Conservation (phyloP, 176 grass and related monocot species). For the Zoysia pacifica region DNA sequence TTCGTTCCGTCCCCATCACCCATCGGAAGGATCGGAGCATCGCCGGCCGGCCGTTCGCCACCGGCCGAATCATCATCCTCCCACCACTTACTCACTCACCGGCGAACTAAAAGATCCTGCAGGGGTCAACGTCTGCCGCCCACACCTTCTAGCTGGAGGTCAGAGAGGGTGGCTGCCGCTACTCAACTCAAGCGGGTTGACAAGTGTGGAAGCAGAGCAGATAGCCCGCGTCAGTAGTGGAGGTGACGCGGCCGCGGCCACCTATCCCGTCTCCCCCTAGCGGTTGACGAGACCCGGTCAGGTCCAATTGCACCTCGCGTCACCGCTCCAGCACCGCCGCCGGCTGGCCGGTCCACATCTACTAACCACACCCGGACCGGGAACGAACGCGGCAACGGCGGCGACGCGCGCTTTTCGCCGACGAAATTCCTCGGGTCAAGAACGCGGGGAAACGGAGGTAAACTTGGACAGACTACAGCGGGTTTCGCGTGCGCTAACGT, state of each 20-base stretch:
- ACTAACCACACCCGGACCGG: neutral
- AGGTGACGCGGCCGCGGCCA: neutral
- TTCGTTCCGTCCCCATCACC: neutral
- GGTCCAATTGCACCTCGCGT: neutral
- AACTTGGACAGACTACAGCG: no score
- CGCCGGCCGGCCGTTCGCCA: neutral
- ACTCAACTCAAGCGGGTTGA: neutral
- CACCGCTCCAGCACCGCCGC: neutral
- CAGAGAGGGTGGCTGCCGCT: conserved; percentile 17
- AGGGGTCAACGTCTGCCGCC: neutral
- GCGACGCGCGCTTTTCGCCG: no score
- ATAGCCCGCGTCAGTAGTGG: neutral
- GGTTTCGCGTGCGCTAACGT: no score
- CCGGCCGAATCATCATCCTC: neutral
- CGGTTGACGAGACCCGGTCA: neutral
- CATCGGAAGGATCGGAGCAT: neutral
- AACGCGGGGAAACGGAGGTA: neutral
- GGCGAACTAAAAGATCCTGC: neutral
- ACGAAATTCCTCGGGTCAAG: no score
- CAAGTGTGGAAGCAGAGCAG: neutral
- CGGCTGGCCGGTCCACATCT: neutral
- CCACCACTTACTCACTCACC: neutral
- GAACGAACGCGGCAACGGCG: neutral
- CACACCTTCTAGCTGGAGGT: neutral
- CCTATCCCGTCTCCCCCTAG: neutral